Base-by-base conservation (phyloP, 345 rosid genomes). In the Aquilaria malaccensis region DNA sequence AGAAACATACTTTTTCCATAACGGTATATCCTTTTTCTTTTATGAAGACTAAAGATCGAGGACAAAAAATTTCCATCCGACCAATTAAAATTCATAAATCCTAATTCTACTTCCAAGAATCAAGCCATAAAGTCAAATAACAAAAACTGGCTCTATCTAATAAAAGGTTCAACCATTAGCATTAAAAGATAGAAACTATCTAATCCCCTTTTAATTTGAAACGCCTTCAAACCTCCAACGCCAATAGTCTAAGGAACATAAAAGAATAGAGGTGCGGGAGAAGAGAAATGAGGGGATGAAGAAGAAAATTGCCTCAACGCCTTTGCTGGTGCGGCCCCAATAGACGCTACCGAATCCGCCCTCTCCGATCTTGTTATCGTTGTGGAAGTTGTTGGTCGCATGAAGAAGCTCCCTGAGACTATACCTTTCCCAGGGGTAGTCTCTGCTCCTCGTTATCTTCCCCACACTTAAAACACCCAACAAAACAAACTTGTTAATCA, bases 311-410 rank as follows among this genome's bases (percentile, higher is more conserved):
- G 76, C 87, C 87, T 86, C 87, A 14, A 45, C 63, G 68, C 93
- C 87, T 76, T 76, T 68, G 75, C 77, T 78, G 73, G 87, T 83
- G 49, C 76, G 79, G 48, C 93, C 93, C 87, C 87, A 78, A 29
- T 80, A 86, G 10, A 86, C 89, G 43, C 84, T 81, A 33, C 89
- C 93, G 45, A 76, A 86, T 3, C 89, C 89, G 7, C 89, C 93
- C 58, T 86, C 89, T 6, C 93, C 89, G 5, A 86, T 83, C 75
- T 83, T 86, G 62, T 80, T 86, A 61, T 83, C 87, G 11, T 81
- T 57, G 43, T 78, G 81, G 60, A 86, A 86, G 54, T 73, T 80
- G 70, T 86, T 86, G 48, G 93, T 81, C 41, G 93, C 87, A 6
- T 76, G 77, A 31, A 83, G 72, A 56, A 86, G 71, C 74, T 81